phyloP scores from a whole-genome alignment of 352 stramenopile genomes.

The Phytopythium boreale region DNA sequence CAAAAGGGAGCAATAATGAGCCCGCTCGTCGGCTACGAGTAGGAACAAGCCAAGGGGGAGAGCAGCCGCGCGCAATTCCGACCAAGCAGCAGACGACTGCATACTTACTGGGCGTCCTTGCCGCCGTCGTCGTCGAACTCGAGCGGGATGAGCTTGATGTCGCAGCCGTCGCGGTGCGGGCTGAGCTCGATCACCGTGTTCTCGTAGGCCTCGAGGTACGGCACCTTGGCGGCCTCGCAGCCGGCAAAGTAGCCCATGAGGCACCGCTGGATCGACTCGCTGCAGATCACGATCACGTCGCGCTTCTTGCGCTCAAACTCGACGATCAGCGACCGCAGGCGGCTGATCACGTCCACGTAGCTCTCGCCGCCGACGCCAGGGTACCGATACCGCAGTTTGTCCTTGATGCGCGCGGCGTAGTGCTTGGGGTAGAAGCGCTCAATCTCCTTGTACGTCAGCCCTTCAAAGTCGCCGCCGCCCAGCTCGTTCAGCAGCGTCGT shows the following conservation, averaged over 20 bases:
- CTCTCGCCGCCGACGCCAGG: conserved; percentile 90
- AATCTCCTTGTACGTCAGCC: conserved; percentile 86
- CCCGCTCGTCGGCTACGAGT: not conserved
- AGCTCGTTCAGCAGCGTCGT: conserved; percentile 92
- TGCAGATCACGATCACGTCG: conserved; percentile 84
- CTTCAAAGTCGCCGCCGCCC: conserved; percentile 89
- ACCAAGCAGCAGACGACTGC: not conserved
- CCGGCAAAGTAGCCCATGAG: conserved; percentile 83
- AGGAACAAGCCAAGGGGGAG: not conserved
- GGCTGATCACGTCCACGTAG: conserved; percentile 93
- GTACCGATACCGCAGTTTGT: conserved; percentile 92
- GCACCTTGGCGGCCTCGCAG: conserved; percentile 65
- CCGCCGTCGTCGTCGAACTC: conserved; percentile 38
- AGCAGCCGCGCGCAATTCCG: not conserved
- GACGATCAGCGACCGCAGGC: conserved; percentile 89
- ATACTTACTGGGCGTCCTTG: not conserved
- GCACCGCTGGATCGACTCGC: conserved; percentile 73
- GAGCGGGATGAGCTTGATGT: conserved; percentile 80
- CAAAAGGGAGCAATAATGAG: not conserved
- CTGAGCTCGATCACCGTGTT: conserved; percentile 77
- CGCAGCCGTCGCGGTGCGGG: conserved; percentile 79
- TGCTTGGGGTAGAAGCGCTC: conserved; percentile 84
- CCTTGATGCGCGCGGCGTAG: conserved; percentile 74
- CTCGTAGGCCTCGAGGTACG: conserved; percentile 62
- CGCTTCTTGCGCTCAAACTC: conserved; percentile 91